Base-by-base conservation (phyloP, 2,329 filamentous ascomycete genomes). In the Phialocephala subalpina region DNA sequence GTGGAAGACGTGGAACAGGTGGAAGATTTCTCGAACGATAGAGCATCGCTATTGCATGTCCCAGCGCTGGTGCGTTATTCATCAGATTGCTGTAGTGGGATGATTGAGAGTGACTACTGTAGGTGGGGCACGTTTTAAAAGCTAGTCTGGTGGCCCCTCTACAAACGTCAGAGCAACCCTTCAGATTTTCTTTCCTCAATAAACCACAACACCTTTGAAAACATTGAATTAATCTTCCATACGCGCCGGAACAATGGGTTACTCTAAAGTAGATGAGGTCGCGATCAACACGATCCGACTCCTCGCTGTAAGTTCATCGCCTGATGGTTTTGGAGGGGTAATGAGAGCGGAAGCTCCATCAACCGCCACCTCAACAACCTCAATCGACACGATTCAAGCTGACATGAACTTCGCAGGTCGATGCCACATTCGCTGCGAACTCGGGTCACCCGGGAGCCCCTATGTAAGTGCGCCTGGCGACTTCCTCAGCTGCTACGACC, bases 381-480 rank as follows among this genome's bases (percentile, higher is more conserved):
- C 22, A 68, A 63, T 35, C 64, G 29, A 52, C 62, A 64, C 66
- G 73, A 45, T 73, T 58, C 14, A 35, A 55, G 55, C 67, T 74
- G 42, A 75, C 59, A 14, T 42, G 42, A 53, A 33, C 62, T 60
- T 61, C 74, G 68, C 80, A 99, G 96, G 92, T 94, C 85, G 96
- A 99, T 97, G 96, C 95, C 81, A 97, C 94, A 78, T 90, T 90
- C 82, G 87, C 92, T 81, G 93, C 95, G 81, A 98, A 98, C 89
- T 97, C 95, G 73, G 96, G 96, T 80, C 96, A 99, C 85, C 96
- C 96, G 78, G 96, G 96, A 87, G 96, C 96, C 81, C 96, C 96
- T 77, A 99, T 99, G 96, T 90, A 88, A 79, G 87, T 73, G 38
- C 25, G 29, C 20, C 38, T 33, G 29, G 29, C 38, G 12, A 42